Evolutionary conservation across 352 stramenopile genomes (phyloP), one percentile per base, ranked within the genome.

Genomic region (Aphanomyces euteiches): DNA sequence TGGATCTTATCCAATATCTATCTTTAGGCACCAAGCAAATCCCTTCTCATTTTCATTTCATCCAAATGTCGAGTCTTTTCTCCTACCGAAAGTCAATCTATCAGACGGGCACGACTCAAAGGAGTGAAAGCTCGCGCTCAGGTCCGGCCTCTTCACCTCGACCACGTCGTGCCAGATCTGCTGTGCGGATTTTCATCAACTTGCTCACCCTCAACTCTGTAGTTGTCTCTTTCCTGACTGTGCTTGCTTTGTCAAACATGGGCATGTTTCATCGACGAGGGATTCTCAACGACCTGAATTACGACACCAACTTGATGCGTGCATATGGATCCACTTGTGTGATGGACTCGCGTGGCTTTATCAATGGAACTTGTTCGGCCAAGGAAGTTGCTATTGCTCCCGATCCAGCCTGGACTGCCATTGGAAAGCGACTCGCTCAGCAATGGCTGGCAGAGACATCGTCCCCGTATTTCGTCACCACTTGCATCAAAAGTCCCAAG

Each of bases 151-250:
- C 28, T 28, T 28, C 28, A 28, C 28, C 28, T 28, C 28, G 28
- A 28, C 28, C 28, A 28, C 28, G 28, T 28, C 28, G 28, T 28
- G 2, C 28, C 28, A 28, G 28, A 28, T 0, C 28, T 28, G 28
- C 28, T 28, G 28, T 53, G 17, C 60, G 60, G 39, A 68, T 68
- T 17, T 38, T 5, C 21, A 58, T 43, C 60, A 68, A 68, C 47
- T 36, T 68, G 15, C 21, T 67, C n/a, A 41, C 60, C 19, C 17
- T 15, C 40, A 17, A 41, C 21, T 36, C 56, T 17, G 1, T 67
- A 19, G 10, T 67, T 8, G 19, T 59, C 2, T 67, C 60, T 3
- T 5, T 67, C 1, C 38, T 65, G 6, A 67, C 60, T 7, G 13
- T 67, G 10, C 8, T 67, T 19, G 60, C 19, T 1, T 36, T 67